phyloP scores from a whole-genome alignment of 768 basidiomycete species.

The Panellus pusillus region DNA sequence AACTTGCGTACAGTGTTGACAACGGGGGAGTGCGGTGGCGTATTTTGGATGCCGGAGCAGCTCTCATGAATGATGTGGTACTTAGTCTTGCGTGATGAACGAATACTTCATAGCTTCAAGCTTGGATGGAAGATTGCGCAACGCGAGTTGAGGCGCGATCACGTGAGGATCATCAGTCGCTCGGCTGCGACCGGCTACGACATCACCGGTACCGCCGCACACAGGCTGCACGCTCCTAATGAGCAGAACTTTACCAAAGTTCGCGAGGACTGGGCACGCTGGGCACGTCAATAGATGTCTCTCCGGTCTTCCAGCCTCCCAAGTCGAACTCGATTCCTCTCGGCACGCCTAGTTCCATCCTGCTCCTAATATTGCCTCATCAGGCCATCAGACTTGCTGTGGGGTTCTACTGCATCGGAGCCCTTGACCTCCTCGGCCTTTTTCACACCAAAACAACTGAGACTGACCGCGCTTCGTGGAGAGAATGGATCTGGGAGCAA shows the following conservation, averaged over 20 bases:
- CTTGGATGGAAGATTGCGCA: too few species aligned
- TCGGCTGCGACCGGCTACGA: too few species aligned
- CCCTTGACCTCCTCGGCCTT: constrained; percentile 71
- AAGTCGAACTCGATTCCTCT: constrained; percentile 70
- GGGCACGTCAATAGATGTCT: constrained; percentile 70
- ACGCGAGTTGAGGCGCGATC: too few species aligned
- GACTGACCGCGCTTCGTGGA: constrained; percentile 63
- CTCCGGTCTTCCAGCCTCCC: constrained; percentile 65
- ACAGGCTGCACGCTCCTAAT: too few species aligned
- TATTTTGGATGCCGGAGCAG: too few species aligned
- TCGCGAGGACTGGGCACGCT: constrained; percentile 56
- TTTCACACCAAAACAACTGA: constrained; percentile 46
- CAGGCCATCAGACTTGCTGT: constrained; percentile 64
- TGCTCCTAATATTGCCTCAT: constrained; percentile 12
- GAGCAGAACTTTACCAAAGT: neutral
- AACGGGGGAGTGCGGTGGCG: too few species aligned
- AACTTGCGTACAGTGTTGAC: too few species aligned
- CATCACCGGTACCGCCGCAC: too few species aligned
- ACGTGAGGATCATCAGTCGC: too few species aligned
- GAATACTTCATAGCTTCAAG: too few species aligned
- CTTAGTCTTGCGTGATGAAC: too few species aligned
- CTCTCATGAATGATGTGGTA: too few species aligned
- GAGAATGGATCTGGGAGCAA: constrained; percentile 88
- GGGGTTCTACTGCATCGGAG: constrained; percentile 86
- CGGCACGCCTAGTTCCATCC: constrained; percentile 44